These are phyloP conservation scores for Drechslerella dactyloides DNA, from an alignment of 2,329 filamentous ascomycete genomes.

Conservation along the genomic window DNA sequence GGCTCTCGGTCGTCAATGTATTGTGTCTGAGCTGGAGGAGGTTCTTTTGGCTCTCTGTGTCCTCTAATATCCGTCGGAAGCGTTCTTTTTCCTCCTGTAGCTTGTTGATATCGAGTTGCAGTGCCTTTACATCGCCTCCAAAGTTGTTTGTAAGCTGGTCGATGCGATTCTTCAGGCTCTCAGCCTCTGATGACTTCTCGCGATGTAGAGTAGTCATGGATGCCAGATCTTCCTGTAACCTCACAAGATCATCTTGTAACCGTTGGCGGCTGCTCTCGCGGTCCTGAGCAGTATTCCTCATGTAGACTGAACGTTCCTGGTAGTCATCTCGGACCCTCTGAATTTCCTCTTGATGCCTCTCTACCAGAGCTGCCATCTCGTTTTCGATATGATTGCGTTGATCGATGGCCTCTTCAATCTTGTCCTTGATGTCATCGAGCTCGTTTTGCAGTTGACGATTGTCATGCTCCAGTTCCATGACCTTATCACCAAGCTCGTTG, in stretches of 20 bases:
- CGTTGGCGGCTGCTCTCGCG: conserved; percentile 73
- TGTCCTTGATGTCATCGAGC: conserved; percentile 65
- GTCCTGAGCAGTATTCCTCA: conserved; percentile 75
- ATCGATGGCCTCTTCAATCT: conserved; percentile 63
- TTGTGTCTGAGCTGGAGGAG: conserved; percentile 73
- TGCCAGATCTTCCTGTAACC: conserved; percentile 62
- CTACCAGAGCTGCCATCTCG: conserved; percentile 60
- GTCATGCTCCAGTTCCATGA: conserved; percentile 66
- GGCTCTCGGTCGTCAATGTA: conserved; percentile 69
- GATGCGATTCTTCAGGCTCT: conserved; percentile 57
- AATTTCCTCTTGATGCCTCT: conserved; percentile 76
- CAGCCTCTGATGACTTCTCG: conserved; percentile 59
- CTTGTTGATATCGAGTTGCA: conserved; percentile 57
- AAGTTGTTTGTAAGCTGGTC: conserved; percentile 54
- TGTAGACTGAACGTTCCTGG: conserved; percentile 73
- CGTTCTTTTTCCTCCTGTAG: conserved; percentile 51
- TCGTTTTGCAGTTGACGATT: conserved; percentile 65
- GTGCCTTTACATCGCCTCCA: conserved; percentile 52
- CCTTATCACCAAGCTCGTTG: conserved; percentile 63
- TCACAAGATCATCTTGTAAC: conserved; percentile 67
- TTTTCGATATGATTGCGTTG: conserved; percentile 67
- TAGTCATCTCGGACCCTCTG: conserved; percentile 60
- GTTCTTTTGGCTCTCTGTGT: conserved; percentile 65
- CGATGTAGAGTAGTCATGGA: conserved; percentile 61
- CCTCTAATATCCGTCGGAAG: conserved; percentile 53